Evolutionary conservation across 805 yeast genomes (phyloP), one percentile per base, ranked within the genome.

Genomic region (Candida palmyrensis): DNA sequence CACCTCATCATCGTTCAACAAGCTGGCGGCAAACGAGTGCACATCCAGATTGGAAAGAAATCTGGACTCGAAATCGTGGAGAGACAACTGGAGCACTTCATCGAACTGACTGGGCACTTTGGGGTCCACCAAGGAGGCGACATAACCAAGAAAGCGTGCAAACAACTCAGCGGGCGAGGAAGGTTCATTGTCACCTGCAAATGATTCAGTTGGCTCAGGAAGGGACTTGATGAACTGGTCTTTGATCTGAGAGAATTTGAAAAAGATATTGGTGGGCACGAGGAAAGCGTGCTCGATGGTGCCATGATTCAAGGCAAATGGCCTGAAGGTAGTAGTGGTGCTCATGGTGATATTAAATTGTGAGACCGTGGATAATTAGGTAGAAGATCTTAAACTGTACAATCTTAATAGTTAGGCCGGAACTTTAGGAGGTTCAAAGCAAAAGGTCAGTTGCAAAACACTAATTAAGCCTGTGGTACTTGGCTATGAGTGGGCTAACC

Each of bases 181-280:
- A 23, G 96, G 96, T 64, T 89, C 97, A 42, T 82, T 82, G 47
- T 85, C 95, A 38, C 75, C 82, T 30, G 89, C 90, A 46, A 74
- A 79, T 11, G 82, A 92, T 53, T 86, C 96, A 27, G 96, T 82
- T 26, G 78, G 78, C 30, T 73, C 76, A 6, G 94, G 90, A 44
- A 92, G 75, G 14, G 79, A 64, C 54, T 84, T 83, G 51, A 65
- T 67, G 58, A 90, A 92, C 60, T 82, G 94, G 45, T 87, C 89
- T 50, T 85, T 83, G 48, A 92, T 73, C 62, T 89, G 96, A 39
- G 90, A 81, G 54, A 85, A 85, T 49, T 79, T 75, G 49, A 87
- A 76, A 53, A 84, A 82, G 35, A 80, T 71, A 36, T 78, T 75
- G 25, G 92, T 79, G 31, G 97, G 96, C 36, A 92, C 88, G 50